Evolutionary conservation across 139 green algal species (phyloP), one percentile per base, ranked within the genome.

Genomic region (Pseudopediastrum boryanum): DNA sequence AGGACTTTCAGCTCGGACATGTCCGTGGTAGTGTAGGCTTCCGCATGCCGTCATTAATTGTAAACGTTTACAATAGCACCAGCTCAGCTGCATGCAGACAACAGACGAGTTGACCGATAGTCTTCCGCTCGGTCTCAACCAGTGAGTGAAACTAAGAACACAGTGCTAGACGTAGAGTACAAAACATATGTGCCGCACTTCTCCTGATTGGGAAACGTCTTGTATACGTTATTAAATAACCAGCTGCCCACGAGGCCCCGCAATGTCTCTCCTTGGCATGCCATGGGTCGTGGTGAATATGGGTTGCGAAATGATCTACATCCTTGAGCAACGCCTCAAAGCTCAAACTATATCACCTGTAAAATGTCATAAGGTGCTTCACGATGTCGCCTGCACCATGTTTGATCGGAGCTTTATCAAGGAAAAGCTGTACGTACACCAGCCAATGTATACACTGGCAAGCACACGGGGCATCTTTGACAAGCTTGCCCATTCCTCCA

Each of bases 291-390:
- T 94, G 4, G 41, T 86, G n/a, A 94, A 94, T 61, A 41, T 95
- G 19, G 90, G 86, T 0, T 80, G 73, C 3, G 90, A 95, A 75
- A 95, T 95, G 91, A 21, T 94, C 0, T 95, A 92, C 82, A 91
- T 95, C 48, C 69, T 95, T 2, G 87, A 95, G 29, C 91, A 94
- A 69, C 79, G 91, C 3, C 77, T 95, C 1, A 87, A 87, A n/a
- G 91, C 90, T 2, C 91, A 95, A 64, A 75, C 79, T 50, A 91
- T 94, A 23, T 29, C 86, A 0, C 39, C 72, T 12, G 91, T 91
- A 59, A 94, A 94, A 75, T 71, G 68, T 16, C 73, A 58, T 39
- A 79, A 83, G 42, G 85, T 89, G 31, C 78, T 95, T 16, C 63
- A 88, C 16, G 91, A 95, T 70, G 83, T 95, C 3, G 87, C 85